Base-by-base conservation (phyloP, 108 stramenopile species). In the Skeletonema tropicum region DNA sequence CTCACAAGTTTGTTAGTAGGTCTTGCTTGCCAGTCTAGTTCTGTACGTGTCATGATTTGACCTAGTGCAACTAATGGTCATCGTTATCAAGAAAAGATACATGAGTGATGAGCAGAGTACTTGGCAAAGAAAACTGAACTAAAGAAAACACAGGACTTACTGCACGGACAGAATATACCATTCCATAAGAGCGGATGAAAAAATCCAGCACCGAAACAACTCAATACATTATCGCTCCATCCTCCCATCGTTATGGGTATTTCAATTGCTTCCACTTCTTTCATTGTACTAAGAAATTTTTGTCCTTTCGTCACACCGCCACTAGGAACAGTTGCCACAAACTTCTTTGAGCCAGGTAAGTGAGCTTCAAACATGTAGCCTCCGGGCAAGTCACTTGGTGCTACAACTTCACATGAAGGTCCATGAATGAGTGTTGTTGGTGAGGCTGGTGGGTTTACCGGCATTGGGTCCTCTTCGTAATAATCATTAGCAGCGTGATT, bases 241-340 rank as follows among this genome's bases (percentile, higher is more conserved):
- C 70, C 77, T 15, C 82, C 83, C 72, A 78, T 68, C 9, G 85
- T 70, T n/a, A 79, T 86, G 5, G 69, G 68, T 48, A 74, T 79
- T 59, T 86, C 73, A n/a, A 87, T 83, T 19, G 63, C 65, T 26
- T 83, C 78, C 45, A 89, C 35, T 32, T 87, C 84, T 57, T 76
- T 66, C 90, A 94, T 91, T 57, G 80, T 73, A 57, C 90, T 88
- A 15, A 77, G 73, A 71, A 94, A 94, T 25, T 86, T 83, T 74
- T 94, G 73, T 23, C 91, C 91, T 71, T 87, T 80, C 14, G 76
- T 71, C 8, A 92, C 91, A 17, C 93, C 93, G 39, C 93, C 90
- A n/a, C 70, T 66, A 14, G 93, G 93, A 0, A 94, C 93, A 8
- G 83, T 83, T 14, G 80, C 85, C 3, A 79, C 42, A 62, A 86